A percentile compares a stretch with the other conserved stretches of the same genome.
phyloP scores from a whole-genome alignment of 768 basidiomycete species.

The Mycena galopus region DNA sequence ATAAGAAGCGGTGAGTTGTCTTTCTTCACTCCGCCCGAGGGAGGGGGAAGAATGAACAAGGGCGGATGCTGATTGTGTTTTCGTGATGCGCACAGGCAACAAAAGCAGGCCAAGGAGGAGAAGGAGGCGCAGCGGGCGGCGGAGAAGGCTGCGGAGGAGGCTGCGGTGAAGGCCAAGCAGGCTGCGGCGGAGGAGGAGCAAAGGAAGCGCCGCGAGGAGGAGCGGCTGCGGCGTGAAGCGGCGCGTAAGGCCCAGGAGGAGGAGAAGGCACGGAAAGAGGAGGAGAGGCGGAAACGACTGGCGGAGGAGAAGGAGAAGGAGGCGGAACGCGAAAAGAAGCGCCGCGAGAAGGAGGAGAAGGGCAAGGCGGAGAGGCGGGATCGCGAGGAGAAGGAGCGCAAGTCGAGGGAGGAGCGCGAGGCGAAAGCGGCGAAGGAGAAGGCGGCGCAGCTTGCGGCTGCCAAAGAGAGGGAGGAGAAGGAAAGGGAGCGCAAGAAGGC shows the following conservation, averaged over 20 bases:
- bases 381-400: constrained; percentile 72
- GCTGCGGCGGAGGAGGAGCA: constrained; percentile 84
- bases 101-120: constrained; percentile 94
- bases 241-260: constrained; percentile 84
- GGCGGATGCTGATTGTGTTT: not conserved
- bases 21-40: constrained; percentile 16
- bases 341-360: constrained; percentile 81
- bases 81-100: constrained; percentile 82
- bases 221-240: constrained; percentile 82
- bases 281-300: constrained; percentile 81
- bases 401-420: constrained; percentile 77
- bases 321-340: constrained; percentile 80
- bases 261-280: constrained; percentile 85
- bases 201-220: constrained; percentile 88
- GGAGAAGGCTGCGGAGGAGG: constrained; percentile 90
- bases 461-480: constrained; percentile 58
- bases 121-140: constrained; percentile 92
- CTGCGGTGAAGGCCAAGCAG: constrained; percentile 80
- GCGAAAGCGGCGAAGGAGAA: constrained; percentile 74
- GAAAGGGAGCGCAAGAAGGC: constrained; percentile 50
- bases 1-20: constrained; percentile 81
- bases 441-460: constrained; percentile 66
- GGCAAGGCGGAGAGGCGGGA: constrained; percentile 81
- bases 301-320: constrained; percentile 87
- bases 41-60: not conserved